Conservation (phyloP, 306 rosid genomes). For the Castanospermum australe region DNA sequence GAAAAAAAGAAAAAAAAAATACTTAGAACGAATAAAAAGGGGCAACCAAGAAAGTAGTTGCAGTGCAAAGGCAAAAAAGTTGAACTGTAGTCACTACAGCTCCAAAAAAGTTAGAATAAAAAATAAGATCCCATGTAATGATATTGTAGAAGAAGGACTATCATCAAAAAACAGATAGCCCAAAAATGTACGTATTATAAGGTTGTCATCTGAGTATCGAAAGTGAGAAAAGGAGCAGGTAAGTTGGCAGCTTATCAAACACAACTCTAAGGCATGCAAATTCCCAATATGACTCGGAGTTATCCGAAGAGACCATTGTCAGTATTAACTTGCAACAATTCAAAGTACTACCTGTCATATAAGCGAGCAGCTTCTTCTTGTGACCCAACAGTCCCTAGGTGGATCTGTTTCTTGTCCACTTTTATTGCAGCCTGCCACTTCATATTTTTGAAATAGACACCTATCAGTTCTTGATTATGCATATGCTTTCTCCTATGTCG, state of each 20-base stretch:
- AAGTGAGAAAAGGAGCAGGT: neutral
- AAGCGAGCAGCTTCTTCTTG: conserved; percentile 94
- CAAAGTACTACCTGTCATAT: conserved; percentile 69
- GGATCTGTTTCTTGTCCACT: conserved; percentile 97
- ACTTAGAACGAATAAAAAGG: neutral
- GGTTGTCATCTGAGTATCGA: neutral
- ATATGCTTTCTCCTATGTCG: conserved; percentile 75
- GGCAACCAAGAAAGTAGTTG: neutral
- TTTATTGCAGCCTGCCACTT: conserved; percentile 99
- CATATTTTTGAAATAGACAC: conserved; percentile 92
- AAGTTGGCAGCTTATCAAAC: neutral
- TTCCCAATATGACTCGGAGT: neutral
- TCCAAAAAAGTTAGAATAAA: neutral
- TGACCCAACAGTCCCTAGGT: conserved; percentile 89
- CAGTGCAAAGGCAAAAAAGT: neutral
- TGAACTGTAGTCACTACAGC: neutral
- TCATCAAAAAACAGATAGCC: neutral
- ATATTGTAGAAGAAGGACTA: neutral
- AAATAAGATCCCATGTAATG: neutral
- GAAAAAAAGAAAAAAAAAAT: neutral
- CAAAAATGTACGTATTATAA: neutral
- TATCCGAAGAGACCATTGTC: neutral
- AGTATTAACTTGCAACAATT: neutral
- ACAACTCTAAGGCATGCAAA: no score
- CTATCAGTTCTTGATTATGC: conserved; percentile 90